Evolutionary conservation across 306 rosid species (phyloP).

Genomic region (Dicorynia guianensis): DNA sequence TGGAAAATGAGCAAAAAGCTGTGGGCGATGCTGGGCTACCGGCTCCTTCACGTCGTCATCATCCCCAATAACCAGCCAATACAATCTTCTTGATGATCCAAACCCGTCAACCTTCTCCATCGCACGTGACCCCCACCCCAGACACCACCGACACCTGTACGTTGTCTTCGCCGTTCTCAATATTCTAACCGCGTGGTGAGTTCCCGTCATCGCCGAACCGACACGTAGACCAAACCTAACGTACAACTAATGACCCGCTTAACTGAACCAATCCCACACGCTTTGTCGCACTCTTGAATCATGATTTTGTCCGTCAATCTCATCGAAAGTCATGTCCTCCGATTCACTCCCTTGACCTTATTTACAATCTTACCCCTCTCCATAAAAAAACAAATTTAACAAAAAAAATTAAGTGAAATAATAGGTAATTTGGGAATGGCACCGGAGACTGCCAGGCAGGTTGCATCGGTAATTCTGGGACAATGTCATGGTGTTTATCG

Average conservation of each 20-base stretch:
- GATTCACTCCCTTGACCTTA: too few species aligned
- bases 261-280: too few species aligned
- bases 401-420: too few species aligned
- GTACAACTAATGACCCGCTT: too few species aligned
- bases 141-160: neutral
- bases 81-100: too few species aligned
- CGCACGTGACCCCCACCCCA: too few species aligned
- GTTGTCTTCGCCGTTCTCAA: neutral
- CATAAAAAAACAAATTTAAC: too few species aligned
- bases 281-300: too few species aligned
- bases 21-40: neutral
- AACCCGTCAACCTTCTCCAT: too few species aligned
- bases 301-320: too few species aligned
- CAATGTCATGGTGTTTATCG: slow-evolving; percentile 51
- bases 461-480: slow-evolving; percentile 40
- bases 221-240: neutral
- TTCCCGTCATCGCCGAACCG: slow-evolving; percentile 2
- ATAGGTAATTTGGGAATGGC: neutral
- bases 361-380: neutral
- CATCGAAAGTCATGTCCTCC: too few species aligned
- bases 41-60: neutral
- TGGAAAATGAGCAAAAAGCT: neutral
- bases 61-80: neutral
- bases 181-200: neutral
- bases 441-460: slow-evolving; percentile 3